These are phyloP conservation scores for Intubia oerlemansii DNA, from an alignment of 2,329 filamentous ascomycete genomes.

Conservation along the genomic window DNA sequence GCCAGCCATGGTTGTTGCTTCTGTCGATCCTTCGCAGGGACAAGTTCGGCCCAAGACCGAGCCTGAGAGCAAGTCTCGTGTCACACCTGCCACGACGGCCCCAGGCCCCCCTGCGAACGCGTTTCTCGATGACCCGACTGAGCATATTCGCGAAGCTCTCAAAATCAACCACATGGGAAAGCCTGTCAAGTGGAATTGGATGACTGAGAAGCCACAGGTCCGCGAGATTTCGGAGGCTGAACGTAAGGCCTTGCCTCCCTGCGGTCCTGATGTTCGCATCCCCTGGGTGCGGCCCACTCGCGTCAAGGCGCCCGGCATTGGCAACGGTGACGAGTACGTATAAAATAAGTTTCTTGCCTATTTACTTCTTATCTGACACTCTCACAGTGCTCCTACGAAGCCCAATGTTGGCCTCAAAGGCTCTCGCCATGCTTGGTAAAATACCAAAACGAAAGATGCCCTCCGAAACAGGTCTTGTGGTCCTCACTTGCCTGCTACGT, in stretches of 20 bases:
- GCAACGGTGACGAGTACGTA: neutral
- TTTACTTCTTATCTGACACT: neutral
- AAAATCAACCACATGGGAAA: slow-evolving; percentile 3
- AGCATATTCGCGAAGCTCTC: slow-evolving; percentile 2
- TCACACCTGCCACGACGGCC: too few species aligned
- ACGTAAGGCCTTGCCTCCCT: too few species aligned
- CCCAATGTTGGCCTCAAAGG: slow-evolving; percentile 4
- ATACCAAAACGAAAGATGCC: too few species aligned
- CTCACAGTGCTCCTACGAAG: neutral
- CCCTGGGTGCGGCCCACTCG: neutral
- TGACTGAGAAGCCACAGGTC: slow-evolving; percentile 1
- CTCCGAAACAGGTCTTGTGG: too few species aligned
- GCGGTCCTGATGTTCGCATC: too few species aligned
- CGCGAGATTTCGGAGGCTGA: slow-evolving; percentile 1
- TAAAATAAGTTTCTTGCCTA: neutral
- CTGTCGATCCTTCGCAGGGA: neutral
- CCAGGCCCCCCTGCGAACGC: neutral
- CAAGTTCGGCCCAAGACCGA: neutral
- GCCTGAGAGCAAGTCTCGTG: neutral
- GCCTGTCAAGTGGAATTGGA: slow-evolving; percentile 4
- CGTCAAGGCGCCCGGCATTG: neutral
- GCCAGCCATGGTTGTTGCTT: neutral
- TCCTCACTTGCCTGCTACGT: too few species aligned
- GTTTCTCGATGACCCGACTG: too few species aligned
- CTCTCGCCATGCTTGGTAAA: slow-evolving; percentile 4